Conservation (phyloP, 1,139 yeast species). For the Candida neerlandica region DNA sequence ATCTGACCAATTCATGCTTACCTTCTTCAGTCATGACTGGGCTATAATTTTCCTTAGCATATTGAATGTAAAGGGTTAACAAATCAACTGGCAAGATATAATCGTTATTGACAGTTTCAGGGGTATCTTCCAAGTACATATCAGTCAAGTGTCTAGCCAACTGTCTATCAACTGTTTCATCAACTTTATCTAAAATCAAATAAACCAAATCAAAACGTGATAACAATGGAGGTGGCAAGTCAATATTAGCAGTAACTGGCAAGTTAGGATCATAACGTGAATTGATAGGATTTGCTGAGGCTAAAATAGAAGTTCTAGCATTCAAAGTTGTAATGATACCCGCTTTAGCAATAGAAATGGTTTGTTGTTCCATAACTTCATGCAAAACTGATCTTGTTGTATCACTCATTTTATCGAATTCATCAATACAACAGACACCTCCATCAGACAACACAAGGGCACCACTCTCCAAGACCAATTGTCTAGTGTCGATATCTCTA, state of each 20-base stretch:
- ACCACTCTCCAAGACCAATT: constrained; percentile 91
- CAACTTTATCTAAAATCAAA: constrained; percentile 88
- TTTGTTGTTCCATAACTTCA: constrained; percentile 99
- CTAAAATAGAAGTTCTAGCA: constrained; percentile 93
- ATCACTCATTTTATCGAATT: constrained; percentile 96
- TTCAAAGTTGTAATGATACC: constrained; percentile 96
- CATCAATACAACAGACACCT: constrained; percentile 98
- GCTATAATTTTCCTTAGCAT: constrained; percentile 79
- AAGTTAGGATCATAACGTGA: constrained; percentile 90
- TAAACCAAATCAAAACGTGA: constrained; percentile 95
- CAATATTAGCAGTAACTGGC: constrained; percentile 94
- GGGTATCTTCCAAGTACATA: constrained; percentile 87
- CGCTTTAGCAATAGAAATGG: constrained; percentile 96
- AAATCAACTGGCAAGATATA: constrained; percentile 85
- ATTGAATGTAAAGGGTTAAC: constrained; percentile 84
- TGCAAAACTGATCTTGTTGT: constrained; percentile 92
- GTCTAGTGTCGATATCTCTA: constrained; percentile 90
- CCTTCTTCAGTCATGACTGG: constrained; percentile 83
- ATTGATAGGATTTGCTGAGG: constrained; percentile 97
- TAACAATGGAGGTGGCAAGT: constrained; percentile 91
- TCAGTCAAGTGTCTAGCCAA: constrained; percentile 89
- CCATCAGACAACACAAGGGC: constrained; percentile 97
- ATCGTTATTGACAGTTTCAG: constrained; percentile 65
- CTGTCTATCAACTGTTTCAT: constrained; percentile 79
- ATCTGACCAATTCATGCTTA: constrained; percentile 81